These are phyloP conservation scores for Akanthomyces lecanii DNA, from an alignment of 2,329 filamentous ascomycete species.

Conservation along the genomic window DNA sequence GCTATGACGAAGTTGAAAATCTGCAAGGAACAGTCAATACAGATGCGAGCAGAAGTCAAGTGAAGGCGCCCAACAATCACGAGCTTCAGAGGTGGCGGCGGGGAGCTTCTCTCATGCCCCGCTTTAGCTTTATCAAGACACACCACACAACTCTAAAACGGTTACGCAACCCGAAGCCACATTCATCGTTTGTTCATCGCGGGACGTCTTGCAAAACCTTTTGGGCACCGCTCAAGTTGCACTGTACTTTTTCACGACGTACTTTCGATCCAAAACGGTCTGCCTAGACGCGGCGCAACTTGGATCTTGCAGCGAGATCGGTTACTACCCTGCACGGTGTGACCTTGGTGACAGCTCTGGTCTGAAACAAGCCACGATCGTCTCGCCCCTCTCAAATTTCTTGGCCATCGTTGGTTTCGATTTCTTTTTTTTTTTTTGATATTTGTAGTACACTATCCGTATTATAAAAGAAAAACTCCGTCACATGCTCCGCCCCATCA, in stretches of 20 bases:
- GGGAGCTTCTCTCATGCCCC: not conserved
- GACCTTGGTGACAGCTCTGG: not conserved
- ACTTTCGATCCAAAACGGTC: not conserved
- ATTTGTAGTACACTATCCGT: not conserved
- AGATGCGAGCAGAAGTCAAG: not conserved
- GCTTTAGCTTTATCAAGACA: slow-evolving; percentile 11
- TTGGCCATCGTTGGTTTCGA: not conserved
- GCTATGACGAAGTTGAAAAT: not conserved
- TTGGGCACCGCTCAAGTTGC: not conserved
- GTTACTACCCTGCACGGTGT: not conserved
- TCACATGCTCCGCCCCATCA: not conserved
- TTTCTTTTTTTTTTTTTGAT: not conserved
- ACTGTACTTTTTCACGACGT: not conserved
- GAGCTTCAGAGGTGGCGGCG: not conserved
- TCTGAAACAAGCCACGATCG: not conserved
- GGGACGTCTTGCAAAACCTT: not conserved
- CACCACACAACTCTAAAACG: not conserved
- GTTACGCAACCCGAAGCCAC: slow-evolving; percentile 13
- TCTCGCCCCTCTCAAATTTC: not conserved
- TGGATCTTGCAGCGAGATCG: not conserved
- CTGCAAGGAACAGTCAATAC: not conserved
- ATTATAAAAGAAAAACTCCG: not conserved
- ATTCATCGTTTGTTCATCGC: not conserved
- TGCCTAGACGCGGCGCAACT: not conserved
- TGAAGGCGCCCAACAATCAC: not conserved